phyloP scores from a whole-genome alignment of 202 grass and related monocot species.

The Zizania palustris region DNA sequence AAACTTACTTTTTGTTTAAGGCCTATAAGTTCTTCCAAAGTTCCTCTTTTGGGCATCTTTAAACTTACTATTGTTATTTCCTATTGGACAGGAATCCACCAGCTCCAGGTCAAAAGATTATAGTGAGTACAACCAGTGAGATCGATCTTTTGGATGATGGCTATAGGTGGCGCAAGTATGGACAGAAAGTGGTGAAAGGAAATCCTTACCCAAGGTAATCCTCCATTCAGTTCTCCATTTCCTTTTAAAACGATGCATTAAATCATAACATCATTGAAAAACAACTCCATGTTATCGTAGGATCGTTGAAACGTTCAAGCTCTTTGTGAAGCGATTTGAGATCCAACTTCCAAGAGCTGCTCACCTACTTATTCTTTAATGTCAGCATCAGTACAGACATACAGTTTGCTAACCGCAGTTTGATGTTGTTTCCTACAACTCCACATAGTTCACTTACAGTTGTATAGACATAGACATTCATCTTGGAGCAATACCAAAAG shows the following conservation, averaged over 20 bases:
- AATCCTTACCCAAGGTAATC: constrained; percentile 74
- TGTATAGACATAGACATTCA: neutral
- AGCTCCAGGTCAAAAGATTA: constrained; percentile 60
- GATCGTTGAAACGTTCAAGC: neutral
- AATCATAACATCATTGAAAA: neutral
- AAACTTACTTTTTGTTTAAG: constrained; percentile 1
- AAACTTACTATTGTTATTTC: constrained; percentile 25
- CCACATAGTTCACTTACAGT: neutral
- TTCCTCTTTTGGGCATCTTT: constrained; percentile 11
- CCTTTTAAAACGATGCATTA: neutral
- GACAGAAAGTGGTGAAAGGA: constrained; percentile 75
- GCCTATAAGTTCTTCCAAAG: constrained; percentile 17
- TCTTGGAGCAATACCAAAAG: neutral
- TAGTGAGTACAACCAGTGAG: constrained; percentile 72
- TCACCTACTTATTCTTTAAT: constrained; percentile 10
- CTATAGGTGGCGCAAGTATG: constrained; percentile 79
- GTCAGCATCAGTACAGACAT: neutral
- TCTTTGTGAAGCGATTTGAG: neutral
- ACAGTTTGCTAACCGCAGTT: neutral
- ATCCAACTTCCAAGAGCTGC: neutral
- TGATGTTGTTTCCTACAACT: neutral
- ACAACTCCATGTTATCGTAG: neutral
- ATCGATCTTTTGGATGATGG: constrained; percentile 86
- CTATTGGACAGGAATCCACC: constrained; percentile 46
- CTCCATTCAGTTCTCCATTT: neutral